A percentile compares a stretch with the other conserved stretches of the same genome.
Evolutionary conservation across 345 rosid species (phyloP).

Genomic region (Eucalyptus albens): DNA sequence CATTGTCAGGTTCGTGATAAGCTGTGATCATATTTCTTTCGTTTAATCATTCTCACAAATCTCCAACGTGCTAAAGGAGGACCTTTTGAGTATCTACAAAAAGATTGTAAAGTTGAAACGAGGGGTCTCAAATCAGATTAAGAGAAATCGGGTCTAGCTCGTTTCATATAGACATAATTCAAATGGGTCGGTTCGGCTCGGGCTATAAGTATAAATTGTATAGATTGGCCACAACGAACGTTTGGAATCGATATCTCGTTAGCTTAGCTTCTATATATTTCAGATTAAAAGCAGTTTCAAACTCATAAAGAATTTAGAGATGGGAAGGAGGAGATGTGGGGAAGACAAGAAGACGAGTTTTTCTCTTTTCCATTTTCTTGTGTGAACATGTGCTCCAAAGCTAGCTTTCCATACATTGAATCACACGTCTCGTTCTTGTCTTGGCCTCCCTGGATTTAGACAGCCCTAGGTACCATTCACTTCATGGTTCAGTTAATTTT

Average conservation of each 20-base stretch:
- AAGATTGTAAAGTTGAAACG: background rate
- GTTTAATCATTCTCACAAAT: background rate
- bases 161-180: background rate
- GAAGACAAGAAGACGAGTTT: background rate
- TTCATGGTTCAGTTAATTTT: background rate
- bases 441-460: background rate
- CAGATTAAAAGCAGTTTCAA: background rate
- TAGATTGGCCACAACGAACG: background rate
- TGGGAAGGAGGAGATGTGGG: background rate
- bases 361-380: background rate
- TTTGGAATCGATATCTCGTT: background rate
- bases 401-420: background rate
- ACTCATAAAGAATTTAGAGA: background rate
- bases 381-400: background rate
- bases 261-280: background rate
- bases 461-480: background rate
- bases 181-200: background rate
- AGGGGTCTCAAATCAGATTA: background rate
- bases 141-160: background rate
- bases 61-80: background rate
- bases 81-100: background rate
- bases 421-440: background rate
- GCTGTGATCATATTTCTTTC: background rate
- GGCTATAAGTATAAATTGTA: background rate
- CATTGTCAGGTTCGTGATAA: constrained; percentile 23